Percentiles rank a stretch among this genome's conserved stretches.
Evolutionary conservation across 2,329 filamentous ascomycete genomes (phyloP).

Genomic region (Colletotrichum cordylinicola): DNA sequence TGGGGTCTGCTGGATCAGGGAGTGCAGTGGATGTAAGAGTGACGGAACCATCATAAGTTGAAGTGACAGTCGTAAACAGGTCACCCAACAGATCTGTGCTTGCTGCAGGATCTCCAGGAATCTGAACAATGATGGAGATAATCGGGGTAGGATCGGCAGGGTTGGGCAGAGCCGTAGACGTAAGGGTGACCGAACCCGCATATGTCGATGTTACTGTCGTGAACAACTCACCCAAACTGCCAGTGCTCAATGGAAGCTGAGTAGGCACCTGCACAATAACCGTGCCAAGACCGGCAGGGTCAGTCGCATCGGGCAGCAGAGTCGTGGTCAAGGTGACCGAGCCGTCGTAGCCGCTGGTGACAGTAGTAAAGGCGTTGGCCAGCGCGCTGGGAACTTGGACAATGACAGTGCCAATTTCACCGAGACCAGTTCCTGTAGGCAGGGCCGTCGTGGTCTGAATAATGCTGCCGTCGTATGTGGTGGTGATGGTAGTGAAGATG

Average conservation of each 20-base stretch:
- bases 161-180: background rate
- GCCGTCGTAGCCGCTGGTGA: background rate
- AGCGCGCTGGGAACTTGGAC: background rate
- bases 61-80: background rate
- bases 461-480: background rate
- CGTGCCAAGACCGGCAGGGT: background rate
- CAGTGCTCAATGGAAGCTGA: background rate
- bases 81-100: background rate
- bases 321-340: background rate
- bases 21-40: background rate
- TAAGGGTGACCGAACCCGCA: background rate
- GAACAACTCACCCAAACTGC: background rate
- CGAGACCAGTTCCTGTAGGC: background rate
- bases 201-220: background rate
- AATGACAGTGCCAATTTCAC: background rate
- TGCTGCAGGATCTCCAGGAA: background rate
- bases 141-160: background rate
- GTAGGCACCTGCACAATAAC: background rate
- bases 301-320: background rate
- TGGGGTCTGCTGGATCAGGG: background rate
- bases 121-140: background rate
- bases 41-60: background rate
- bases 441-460: background rate
- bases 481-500: background rate
- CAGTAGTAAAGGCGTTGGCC: background rate